Percentiles rank a stretch among this genome's conserved stretches.
These are phyloP conservation scores for Xerocomellus chrysenteron DNA, from an alignment of 768 basidiomycete species.

Conservation along the genomic window DNA sequence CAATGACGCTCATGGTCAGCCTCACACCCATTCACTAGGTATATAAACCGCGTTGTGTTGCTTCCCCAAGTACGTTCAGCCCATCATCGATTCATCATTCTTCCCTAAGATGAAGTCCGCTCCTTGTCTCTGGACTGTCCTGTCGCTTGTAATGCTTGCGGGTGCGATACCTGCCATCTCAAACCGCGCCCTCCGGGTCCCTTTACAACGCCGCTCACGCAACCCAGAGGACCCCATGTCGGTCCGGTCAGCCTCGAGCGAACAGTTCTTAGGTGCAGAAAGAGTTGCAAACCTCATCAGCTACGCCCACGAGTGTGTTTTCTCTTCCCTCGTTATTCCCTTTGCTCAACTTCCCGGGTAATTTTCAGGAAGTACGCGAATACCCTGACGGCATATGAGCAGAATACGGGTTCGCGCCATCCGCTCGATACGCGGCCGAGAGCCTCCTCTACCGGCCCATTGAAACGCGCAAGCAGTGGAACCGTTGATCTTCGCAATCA, in stretches of 20 bases:
- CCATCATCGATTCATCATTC: not conserved
- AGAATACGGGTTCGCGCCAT: conserved; percentile 42
- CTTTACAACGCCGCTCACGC: conserved; percentile 7
- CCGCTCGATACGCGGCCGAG: conserved; percentile 16
- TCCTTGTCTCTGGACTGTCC: not conserved
- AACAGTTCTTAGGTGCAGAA: not conserved
- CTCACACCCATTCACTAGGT: not conserved
- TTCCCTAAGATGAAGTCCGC: conserved; percentile 7
- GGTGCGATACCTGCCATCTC: conserved; percentile 10
- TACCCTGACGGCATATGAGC: conserved; percentile 42
- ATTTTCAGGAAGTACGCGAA: conserved; percentile 38
- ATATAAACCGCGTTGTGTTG: conserved; percentile 6
- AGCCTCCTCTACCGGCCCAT: not conserved
- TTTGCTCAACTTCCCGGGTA: not conserved
- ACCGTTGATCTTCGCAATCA: conserved; percentile 31
- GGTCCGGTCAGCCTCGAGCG: not conserved
- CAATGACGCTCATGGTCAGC: not conserved
- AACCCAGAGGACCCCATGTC: not conserved
- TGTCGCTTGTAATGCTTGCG: not conserved
- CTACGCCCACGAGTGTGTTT: conserved; percentile 7
- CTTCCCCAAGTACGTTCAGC: not conserved
- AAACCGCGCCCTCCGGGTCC: conserved; percentile 1
- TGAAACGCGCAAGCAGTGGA: conserved; percentile 18
- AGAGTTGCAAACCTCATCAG: not conserved
- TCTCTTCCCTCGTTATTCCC: not conserved